These are phyloP conservation scores for Kluyveromyces sp. DNA, from an alignment of 1,139 yeast species.

Conservation along the genomic window DNA sequence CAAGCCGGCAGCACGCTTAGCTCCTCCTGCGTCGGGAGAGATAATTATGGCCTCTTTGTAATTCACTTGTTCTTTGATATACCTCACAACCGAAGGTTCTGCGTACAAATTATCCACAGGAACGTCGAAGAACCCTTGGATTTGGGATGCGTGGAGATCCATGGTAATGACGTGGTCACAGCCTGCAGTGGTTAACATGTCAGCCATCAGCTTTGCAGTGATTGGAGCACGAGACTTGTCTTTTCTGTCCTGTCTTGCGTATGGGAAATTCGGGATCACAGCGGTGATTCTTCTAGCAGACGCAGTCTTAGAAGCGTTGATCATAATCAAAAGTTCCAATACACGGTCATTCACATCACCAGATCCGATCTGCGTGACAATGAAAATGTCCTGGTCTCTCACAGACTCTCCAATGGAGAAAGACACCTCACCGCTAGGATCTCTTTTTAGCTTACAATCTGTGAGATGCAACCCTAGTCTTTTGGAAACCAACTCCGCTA, in stretches of 20 bases:
- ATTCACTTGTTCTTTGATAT: conserved; percentile 67
- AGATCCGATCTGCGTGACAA: conserved; percentile 82
- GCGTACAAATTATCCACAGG: conserved; percentile 97
- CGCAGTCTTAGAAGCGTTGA: conserved; percentile 93
- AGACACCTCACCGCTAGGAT: conserved; percentile 79
- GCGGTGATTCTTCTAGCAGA: conserved; percentile 94
- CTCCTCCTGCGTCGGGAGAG: conserved; percentile 99
- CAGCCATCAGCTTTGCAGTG: conserved; percentile 94
- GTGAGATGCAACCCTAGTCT: conserved; percentile 57
- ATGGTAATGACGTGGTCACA: conserved; percentile 95
- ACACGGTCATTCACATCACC: conserved; percentile 87
- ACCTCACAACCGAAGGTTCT: conserved; percentile 88
- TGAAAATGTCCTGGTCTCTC: conserved; percentile 91
- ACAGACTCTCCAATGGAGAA: conserved; percentile 92
- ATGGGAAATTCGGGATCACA: conserved; percentile 91
- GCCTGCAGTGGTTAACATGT: conserved; percentile 91
- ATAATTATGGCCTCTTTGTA: conserved; percentile 74
- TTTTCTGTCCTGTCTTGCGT: conserved; percentile 95
- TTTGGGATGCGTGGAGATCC: conserved; percentile 97
- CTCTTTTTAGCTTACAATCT: conserved; percentile 60
- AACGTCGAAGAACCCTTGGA: conserved; percentile 92
- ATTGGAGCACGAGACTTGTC: conserved; percentile 96
- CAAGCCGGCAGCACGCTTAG: conserved; percentile 92
- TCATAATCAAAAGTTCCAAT: conserved; percentile 81
- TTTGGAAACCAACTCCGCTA: conserved; percentile 78